These are phyloP conservation scores for Stramenopiles sp. DNA, from an alignment of 352 stramenopile species.

Conservation along the genomic window DNA sequence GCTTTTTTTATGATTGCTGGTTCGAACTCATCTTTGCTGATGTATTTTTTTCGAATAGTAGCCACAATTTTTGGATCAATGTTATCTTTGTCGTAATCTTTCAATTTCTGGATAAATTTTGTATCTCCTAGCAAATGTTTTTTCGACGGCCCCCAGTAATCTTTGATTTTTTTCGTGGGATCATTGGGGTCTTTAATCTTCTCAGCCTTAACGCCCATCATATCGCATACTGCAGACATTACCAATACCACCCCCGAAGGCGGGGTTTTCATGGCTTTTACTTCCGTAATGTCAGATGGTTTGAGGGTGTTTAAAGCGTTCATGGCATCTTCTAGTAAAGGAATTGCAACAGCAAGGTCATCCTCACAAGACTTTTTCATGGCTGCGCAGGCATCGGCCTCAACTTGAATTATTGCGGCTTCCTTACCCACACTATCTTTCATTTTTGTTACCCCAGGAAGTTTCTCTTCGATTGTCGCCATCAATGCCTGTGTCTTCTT, in stretches of 20 bases:
- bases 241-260: constrained; percentile 72
- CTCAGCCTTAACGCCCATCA: constrained; percentile 71
- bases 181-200: constrained; percentile 72
- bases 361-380: constrained; percentile 56
- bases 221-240: constrained; percentile 76
- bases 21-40: constrained; percentile 69
- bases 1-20: constrained; percentile 70
- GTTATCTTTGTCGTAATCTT: constrained; percentile 70
- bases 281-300: constrained; percentile 67
- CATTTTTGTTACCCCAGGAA: constrained; percentile 54
- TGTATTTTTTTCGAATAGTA: constrained; percentile 50
- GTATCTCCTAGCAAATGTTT: constrained; percentile 75
- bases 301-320: constrained; percentile 76
- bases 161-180: constrained; percentile 72
- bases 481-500: constrained; percentile 72
- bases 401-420: constrained; percentile 37
- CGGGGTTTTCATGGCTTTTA: constrained; percentile 74
- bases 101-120: constrained; percentile 67
- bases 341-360: constrained; percentile 74
- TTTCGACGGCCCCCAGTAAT: constrained; percentile 70
- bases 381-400: constrained; percentile 52
- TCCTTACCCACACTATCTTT: constrained; percentile 24
- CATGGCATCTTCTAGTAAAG: constrained; percentile 68
- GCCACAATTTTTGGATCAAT: constrained; percentile 47
- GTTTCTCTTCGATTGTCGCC: constrained; percentile 71